These are phyloP conservation scores for Neurospora sp. DNA, from an alignment of 495 filamentous ascomycete species.

Conservation along the genomic window DNA sequence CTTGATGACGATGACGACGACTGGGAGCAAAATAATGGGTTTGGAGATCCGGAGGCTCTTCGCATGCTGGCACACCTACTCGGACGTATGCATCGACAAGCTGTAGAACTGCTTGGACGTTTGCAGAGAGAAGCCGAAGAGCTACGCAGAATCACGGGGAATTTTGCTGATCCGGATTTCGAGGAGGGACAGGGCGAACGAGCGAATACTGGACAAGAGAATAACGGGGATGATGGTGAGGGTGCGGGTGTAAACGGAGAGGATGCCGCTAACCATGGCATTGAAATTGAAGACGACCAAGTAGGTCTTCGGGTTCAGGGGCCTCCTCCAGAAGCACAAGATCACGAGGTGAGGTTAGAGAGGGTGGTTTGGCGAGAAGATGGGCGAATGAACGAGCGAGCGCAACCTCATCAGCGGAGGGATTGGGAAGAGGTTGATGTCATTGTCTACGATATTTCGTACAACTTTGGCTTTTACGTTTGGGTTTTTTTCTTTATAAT, in stretches of 20 bases:
- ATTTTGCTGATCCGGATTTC: background rate
- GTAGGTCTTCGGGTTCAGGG: background rate
- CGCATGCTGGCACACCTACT: background rate
- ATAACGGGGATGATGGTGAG: background rate
- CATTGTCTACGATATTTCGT: background rate
- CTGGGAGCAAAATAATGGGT: background rate
- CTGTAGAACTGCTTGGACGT: background rate
- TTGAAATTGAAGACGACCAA: background rate
- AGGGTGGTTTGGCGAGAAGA: background rate
- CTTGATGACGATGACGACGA: background rate
- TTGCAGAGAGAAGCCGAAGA: background rate
- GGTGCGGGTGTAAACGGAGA: background rate
- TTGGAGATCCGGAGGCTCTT: background rate
- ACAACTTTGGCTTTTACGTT: background rate
- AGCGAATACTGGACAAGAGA: background rate
- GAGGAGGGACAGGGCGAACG: background rate
- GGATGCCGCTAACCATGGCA: background rate
- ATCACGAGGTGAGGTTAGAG: background rate
- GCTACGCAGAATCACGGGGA: background rate
- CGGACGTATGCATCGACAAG: background rate
- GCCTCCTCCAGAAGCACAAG: background rate
- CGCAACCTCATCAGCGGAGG: background rate
- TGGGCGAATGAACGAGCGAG: background rate
- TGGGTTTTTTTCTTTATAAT: background rate
- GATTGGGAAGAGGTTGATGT: background rate